Conservation (phyloP, 768 basidiomycete genomes). For the Dendrothele bispora region DNA sequence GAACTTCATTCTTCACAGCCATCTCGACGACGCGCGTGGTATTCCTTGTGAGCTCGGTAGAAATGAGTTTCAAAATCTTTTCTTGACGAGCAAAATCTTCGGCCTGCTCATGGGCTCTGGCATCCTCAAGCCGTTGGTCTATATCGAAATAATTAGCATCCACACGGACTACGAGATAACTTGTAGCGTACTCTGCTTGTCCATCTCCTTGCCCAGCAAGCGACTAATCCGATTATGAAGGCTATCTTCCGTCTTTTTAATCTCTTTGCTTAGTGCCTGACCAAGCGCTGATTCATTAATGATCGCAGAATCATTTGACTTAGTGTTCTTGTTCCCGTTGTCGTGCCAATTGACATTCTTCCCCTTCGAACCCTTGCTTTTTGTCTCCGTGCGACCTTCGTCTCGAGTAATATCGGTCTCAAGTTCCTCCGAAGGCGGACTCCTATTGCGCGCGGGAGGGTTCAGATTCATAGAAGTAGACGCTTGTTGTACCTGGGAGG, state of each 20-base stretch:
- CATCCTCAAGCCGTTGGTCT: constrained; percentile 87
- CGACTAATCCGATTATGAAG: constrained; percentile 76
- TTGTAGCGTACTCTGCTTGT: constrained; percentile 74
- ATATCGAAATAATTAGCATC: constrained; percentile 7
- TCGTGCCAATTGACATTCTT: constrained; percentile 65
- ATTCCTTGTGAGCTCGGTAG: constrained; percentile 82
- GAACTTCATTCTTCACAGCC: constrained; percentile 84
- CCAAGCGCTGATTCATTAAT: constrained; percentile 57
- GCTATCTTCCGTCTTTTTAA: constrained; percentile 80
- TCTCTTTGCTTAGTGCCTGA: constrained; percentile 69
- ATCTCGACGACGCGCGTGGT: constrained; percentile 87
- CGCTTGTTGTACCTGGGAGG: constrained; percentile 20
- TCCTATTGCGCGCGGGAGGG: constrained; percentile 50
- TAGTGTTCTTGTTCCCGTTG: constrained; percentile 23
- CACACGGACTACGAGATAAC: constrained; percentile 1
- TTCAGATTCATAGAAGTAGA: constrained; percentile 20
- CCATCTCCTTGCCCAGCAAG: constrained; percentile 82
- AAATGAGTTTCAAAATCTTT: constrained; percentile 86
- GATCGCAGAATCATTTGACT: constrained; percentile 32
- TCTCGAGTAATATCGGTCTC: constrained; percentile 66
- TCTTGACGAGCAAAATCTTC: constrained; percentile 86
- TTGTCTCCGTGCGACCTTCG: constrained; percentile 54
- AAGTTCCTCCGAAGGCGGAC: constrained; percentile 74
- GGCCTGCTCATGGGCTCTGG: constrained; percentile 72
- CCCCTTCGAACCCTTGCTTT: constrained; percentile 41